Evolutionary conservation across 164 flowering plant species (phyloP).

Genomic region (Stephania japonica): DNA sequence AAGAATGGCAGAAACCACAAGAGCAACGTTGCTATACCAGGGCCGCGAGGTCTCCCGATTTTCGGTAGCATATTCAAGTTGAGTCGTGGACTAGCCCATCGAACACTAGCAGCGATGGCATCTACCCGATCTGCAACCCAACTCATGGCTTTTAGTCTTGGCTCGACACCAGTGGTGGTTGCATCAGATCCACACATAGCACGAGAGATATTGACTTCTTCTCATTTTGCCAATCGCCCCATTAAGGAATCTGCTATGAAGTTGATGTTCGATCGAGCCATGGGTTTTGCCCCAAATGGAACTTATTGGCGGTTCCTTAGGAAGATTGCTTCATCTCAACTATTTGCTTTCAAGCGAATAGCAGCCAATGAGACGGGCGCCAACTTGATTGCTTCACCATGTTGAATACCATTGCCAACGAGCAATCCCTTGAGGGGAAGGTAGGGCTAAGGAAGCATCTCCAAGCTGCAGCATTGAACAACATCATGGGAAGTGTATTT

Average conservation of each 20-base stretch:
- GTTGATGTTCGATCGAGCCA: constrained; percentile 70
- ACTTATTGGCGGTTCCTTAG: constrained; percentile 64
- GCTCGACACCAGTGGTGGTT: constrained; percentile 54
- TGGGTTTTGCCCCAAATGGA: constrained; percentile 77
- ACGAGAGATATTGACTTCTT: constrained; percentile 50
- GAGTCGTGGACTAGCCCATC: constrained; percentile 53
- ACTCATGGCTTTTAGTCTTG: constrained; percentile 75
- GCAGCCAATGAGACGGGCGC: constrained; percentile 44
- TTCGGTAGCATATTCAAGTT: constrained; percentile 46
- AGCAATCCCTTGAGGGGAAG: constrained; percentile 30
- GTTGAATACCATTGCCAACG: constrained; percentile 29
- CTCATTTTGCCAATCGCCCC: constrained; percentile 69
- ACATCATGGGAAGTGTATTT: constrained; percentile 61
- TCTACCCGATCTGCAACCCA: constrained; percentile 14
- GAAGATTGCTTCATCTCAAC: constrained; percentile 53
- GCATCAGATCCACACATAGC: constrained; percentile 52
- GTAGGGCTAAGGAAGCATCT: constrained; percentile 42
- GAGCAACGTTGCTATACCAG: constrained; percentile 43
- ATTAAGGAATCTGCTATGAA: constrained; percentile 57
- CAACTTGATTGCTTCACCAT: constrained; percentile 34
- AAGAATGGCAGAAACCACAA: constrained; percentile 38
- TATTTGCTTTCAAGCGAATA: constrained; percentile 50
- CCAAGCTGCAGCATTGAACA: constrained; percentile 52
- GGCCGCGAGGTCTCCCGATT: constrained; percentile 57
- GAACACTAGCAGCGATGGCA: constrained; percentile 46